Base-by-base conservation (phyloP, 2,329 filamentous ascomycete species). In the Colletotrichum destructivum region DNA sequence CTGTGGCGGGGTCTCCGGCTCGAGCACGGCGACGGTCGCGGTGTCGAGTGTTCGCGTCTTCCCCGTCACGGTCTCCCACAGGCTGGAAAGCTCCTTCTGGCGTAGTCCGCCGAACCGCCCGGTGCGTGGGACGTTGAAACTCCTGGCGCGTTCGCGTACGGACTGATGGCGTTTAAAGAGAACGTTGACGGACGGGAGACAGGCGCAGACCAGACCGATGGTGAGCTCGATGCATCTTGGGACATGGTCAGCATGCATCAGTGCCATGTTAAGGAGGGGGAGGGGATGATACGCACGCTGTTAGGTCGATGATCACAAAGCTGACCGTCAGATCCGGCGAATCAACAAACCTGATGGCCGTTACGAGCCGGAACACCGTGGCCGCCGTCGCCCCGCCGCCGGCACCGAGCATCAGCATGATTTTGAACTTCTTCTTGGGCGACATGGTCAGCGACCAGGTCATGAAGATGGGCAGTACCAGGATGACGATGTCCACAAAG, bases 401-500 rank as follows among this genome's bases (percentile, higher is more conserved):
- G 1, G 76, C 74, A 9, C 78, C 76, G 11, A 81, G 75, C 73
- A 81, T 73, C 51, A 71, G 62, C 12, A 74, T 72, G 35, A 81
- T 78, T 68, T 78, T 79, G 5, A 81, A 31, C 72, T 80, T 82
- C 68, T 78, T 78, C 15, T 47, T 54, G 26, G 72, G 38, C 3
- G 76, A 66, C 57, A 78, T 71, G 21, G 75, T 74, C 40, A 82
- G 72, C 6, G 71, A 74, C 77, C 76, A 79, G 4, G 75, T 78
- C 65, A 82, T 66, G 0, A 77, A 75, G 9, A 81, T 73, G 8
- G 81, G 81, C 5, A 82, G 62, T n/a, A 81, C 9, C 26, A 82
- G 74, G 31, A 82, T 79, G 57, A 79, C 75, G 21, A 78, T 64
- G 71, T 82, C 80, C 21, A 77, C 80, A 12, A 81, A 31, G 31